Evolutionary conservation across 83 land plant species (phyloP), one percentile per base, ranked within the genome.

Genomic region (Picea abies): DNA sequence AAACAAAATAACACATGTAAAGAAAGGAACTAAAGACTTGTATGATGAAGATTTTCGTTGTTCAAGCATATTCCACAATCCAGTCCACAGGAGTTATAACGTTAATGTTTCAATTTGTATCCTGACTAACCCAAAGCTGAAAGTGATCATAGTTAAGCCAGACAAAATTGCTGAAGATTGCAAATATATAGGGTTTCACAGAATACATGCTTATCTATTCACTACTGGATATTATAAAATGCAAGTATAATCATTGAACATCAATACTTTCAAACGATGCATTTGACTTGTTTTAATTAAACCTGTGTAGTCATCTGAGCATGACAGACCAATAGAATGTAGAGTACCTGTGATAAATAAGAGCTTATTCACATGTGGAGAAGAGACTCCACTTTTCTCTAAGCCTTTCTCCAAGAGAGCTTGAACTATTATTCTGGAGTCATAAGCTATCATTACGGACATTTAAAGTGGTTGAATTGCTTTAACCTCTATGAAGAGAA

Each of bases 1-100:
- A 70, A 14, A 70, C 37, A 10, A 70, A 70, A 70, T 17, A 68
- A 68, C 29, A 68, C 75, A 70, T 17, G 75, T 44, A 69, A 69
- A 35, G 47, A 70, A 70, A 5, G 6, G 41, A 37, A 26, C 8
- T 70, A 56, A 56, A 12, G 47, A 41, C 75, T 70, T 35, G 47
- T 10, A 70, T 37, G 41, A 47, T n/a, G 20, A 19, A 70, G n/a
- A 6, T 70, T 16, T 19, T 70, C 9, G 47, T 39, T 35, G 41
- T 35, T 37, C 75, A 37, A 70, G 73, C 16, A 4, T 37, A 37
- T 70, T 39, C 3, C 37, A 37, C 75, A 70, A 37, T 7, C 20
- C 19, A 69, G 41, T 69, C 17, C 23, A 68, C 29, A 5, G 17
- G 72, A 69, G 37, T 12, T 32, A 63, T 20, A 25, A 15, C 35